Conservation (phyloP, 192 early-diverging fungal genomes). For the Coemansia sp. region DNA sequence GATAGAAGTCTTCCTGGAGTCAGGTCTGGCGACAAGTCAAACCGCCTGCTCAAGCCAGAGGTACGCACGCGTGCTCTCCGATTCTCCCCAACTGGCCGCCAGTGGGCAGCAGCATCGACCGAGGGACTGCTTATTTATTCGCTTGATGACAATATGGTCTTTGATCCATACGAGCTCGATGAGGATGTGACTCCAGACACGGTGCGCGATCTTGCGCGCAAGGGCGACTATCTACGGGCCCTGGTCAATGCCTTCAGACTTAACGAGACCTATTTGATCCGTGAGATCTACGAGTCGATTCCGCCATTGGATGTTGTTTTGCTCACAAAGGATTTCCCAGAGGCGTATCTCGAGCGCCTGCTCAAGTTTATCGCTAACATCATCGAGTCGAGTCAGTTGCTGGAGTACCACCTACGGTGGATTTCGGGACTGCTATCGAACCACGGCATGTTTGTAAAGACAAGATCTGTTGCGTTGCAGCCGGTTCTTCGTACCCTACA, state of each 20-base stretch:
- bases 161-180: conserved; percentile 99
- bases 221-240: conserved; percentile 80
- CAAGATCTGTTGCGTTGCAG: conserved; percentile 63
- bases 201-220: conserved; percentile 71
- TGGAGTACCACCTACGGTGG: conserved; percentile 92
- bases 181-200: conserved; percentile 92
- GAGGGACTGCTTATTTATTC: conserved; percentile 96
- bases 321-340: conserved; percentile 78
- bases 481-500: conserved; percentile 80
- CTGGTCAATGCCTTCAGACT: conserved; percentile 93
- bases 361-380: conserved; percentile 78
- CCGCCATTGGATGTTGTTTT: conserved; percentile 75
- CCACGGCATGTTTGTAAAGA: conserved; percentile 75
- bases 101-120: conserved; percentile 95
- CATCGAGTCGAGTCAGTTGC: conserved; percentile 77
- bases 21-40: conserved; percentile 77
- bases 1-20: conserved; percentile 89
- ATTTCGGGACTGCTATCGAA: conserved; percentile 67
- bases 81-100: conserved; percentile 92
- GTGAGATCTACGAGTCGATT: conserved; percentile 75
- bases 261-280: conserved; percentile 79
- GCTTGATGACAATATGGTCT: conserved; percentile 86
- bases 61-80: conserved; percentile 81
- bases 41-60: conserved; percentile 74
- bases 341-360: conserved; percentile 83